Evolutionary conservation across 805 yeast species (phyloP).

Genomic region (Kodamaea jinghongensis): DNA sequence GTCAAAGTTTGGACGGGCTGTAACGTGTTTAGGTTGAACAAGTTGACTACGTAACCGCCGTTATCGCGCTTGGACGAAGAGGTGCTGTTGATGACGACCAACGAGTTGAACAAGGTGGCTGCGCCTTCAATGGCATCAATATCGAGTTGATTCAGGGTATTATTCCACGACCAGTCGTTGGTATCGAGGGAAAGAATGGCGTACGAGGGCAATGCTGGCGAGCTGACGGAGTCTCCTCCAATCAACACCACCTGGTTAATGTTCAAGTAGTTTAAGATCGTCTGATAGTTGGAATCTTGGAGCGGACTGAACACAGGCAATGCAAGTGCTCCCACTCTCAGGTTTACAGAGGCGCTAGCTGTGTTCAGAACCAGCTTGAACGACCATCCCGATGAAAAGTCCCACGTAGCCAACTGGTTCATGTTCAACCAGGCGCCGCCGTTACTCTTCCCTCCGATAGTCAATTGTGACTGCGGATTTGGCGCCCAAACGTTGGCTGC

Average conservation of each 20-base stretch:
- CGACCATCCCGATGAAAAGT: slow-evolving; percentile 65
- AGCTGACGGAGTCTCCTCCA: slow-evolving; percentile 54
- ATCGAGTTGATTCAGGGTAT: slow-evolving; percentile 11
- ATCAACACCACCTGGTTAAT: slow-evolving; percentile 48
- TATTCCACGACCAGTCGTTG: slow-evolving; percentile 41
- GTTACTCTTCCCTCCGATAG: slow-evolving; percentile 65
- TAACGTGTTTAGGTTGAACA: slow-evolving; percentile 42
- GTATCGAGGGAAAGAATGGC: slow-evolving; percentile 36
- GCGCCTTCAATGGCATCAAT: slow-evolving; percentile 45
- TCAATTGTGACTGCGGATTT: slow-evolving; percentile 44
- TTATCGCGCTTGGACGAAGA: slow-evolving; percentile 18
- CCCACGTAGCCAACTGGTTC: slow-evolving; percentile 74
- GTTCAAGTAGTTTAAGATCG: slow-evolving; percentile 31
- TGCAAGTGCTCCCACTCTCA: slow-evolving; percentile 52
- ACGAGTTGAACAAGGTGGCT: slow-evolving; percentile 49
- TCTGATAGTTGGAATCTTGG: slow-evolving; percentile 18
- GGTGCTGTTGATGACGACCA: slow-evolving; percentile 40
- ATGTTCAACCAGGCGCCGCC: slow-evolving; percentile 66
- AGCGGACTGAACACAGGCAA: slow-evolving; percentile 50
- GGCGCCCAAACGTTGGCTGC: slow-evolving; percentile 46
- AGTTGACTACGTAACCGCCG: slow-evolving; percentile 28
- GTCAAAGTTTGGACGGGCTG: slow-evolving; percentile 26
- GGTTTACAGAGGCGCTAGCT: slow-evolving; percentile 38
- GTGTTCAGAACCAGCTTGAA: slow-evolving; percentile 34
- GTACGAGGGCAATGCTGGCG: slow-evolving; percentile 41